Percentiles rank a stretch among this genome's conserved stretches.
phyloP scores from a whole-genome alignment of 1,139 yeast species.

The Blastobotrys capitulatus region DNA sequence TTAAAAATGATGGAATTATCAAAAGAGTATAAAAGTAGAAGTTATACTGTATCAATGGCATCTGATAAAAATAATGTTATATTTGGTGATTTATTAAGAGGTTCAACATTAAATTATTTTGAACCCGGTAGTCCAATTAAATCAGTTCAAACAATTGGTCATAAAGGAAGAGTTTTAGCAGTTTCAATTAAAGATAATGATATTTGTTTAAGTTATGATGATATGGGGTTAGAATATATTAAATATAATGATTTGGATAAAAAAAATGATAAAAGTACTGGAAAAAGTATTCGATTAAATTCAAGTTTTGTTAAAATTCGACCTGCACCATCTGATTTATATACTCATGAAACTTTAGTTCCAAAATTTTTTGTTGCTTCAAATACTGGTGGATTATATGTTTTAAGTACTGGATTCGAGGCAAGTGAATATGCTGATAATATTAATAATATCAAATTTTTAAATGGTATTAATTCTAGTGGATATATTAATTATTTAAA shows the following conservation, averaged over 20 bases:
- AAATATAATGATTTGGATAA: neutral
- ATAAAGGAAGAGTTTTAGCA: neutral
- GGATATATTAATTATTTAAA: neutral
- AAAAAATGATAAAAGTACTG: neutral
- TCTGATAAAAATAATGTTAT: conserved; percentile 1
- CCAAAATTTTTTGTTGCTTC: conserved; percentile 1
- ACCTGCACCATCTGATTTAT: neutral
- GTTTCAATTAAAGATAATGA: conserved; percentile 1
- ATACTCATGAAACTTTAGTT: neutral
- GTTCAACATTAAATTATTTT: neutral
- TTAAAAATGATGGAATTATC: conserved; percentile 7
- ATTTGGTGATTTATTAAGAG: conserved; percentile 12
- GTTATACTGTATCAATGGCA: conserved; percentile 5
- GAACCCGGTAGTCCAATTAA: neutral
- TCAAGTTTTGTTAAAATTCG: neutral
- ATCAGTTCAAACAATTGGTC: neutral
- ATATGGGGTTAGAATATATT: neutral
- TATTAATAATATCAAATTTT: neutral
- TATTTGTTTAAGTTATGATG: neutral
- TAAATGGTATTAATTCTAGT: neutral
- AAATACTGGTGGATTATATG: neutral
- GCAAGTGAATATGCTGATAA: neutral
- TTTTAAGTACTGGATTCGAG: neutral
- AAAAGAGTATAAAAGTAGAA: conserved; percentile 7
- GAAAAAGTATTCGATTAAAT: neutral